Conservation (phyloP, 2,329 filamentous ascomycete genomes). For the Cytospora schulzeri region DNA sequence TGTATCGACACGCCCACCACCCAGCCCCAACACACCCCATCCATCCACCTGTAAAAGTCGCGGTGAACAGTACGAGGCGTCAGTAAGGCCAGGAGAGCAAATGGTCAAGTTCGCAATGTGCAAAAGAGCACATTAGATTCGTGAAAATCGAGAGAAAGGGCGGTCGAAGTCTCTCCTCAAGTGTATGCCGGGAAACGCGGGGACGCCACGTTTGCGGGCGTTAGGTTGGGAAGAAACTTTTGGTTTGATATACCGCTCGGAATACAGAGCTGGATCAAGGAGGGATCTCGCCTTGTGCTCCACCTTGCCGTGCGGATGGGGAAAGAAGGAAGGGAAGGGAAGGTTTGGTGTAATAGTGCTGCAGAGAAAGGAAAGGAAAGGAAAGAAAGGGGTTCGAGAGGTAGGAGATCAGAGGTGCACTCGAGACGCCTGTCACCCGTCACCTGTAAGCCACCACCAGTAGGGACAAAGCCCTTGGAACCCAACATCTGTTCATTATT, state of each 20-base stretch:
- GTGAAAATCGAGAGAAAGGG: constrained; percentile 20
- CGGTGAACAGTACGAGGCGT: constrained; percentile 3
- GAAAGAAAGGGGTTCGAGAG: constrained; percentile 17
- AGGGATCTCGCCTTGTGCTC: constrained; percentile 75
- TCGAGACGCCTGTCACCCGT: neutral
- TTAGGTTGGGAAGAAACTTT: neutral
- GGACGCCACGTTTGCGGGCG: constrained; percentile 19
- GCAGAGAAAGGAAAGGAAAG: constrained; percentile 21
- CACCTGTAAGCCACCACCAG: neutral
- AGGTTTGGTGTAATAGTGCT: neutral
- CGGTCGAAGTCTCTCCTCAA: constrained; percentile 7
- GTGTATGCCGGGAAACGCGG: constrained; percentile 7
- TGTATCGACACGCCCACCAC: constrained; percentile 29
- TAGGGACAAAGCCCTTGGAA: constrained; percentile 13
- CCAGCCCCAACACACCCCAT: constrained; percentile 20
- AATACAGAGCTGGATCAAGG: constrained; percentile 74
- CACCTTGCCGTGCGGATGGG: constrained; percentile 69
- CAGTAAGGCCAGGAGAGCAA: constrained; percentile 43
- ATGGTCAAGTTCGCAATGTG: constrained; percentile 44
- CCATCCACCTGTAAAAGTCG: constrained; percentile 24
- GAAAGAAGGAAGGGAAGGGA: constrained; percentile 6
- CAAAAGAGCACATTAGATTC: constrained; percentile 30
- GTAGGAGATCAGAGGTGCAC: neutral
- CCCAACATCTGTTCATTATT: constrained; percentile 22
- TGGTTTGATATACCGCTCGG: constrained; percentile 66